These are phyloP conservation scores for Trichophyton simii DNA, from an alignment of 2,329 filamentous ascomycete species.

Conservation along the genomic window DNA sequence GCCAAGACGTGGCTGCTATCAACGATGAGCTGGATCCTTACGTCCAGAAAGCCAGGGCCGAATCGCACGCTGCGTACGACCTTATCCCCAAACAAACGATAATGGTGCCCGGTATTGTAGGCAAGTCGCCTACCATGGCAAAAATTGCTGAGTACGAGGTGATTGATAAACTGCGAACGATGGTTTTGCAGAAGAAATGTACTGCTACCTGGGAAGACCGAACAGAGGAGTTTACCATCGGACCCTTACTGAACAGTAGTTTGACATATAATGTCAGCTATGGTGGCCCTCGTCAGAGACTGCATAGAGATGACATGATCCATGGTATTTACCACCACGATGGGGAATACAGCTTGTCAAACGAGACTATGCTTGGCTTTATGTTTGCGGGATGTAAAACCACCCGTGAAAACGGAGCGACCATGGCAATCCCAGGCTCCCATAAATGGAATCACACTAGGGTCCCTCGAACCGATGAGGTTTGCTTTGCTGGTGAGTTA, in stretches of 20 bases:
- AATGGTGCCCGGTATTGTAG: constrained; percentile 1
- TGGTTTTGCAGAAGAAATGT: background rate
- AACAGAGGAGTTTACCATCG: background rate
- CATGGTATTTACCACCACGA: constrained; percentile 22
- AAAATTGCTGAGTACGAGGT: constrained; percentile 1
- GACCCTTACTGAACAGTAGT: background rate
- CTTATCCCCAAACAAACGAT: constrained; percentile 1
- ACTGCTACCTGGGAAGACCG: constrained; percentile 3
- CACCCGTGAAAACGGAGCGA: constrained; percentile 32
- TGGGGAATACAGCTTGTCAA: constrained; percentile 12
- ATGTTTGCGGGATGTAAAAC: constrained; percentile 31
- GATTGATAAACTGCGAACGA: constrained; percentile 1
- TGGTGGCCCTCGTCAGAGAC: constrained; percentile 28
- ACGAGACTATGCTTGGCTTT: constrained; percentile 29
- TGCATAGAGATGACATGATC: constrained; percentile 31
- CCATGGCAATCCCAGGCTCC: constrained; percentile 30
- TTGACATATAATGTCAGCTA: constrained; percentile 21
- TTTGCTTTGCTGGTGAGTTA: constrained; percentile 22
- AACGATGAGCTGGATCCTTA: background rate
- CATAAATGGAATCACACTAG: constrained; percentile 32
- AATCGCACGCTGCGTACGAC: constrained; percentile 1
- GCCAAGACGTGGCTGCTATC: background rate
- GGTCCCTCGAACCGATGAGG: constrained; percentile 27
- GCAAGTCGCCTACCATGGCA: background rate
- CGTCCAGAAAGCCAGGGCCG: background rate